Conservation (phyloP, 2,329 filamentous ascomycete species). For the Trichoderma sp. region DNA sequence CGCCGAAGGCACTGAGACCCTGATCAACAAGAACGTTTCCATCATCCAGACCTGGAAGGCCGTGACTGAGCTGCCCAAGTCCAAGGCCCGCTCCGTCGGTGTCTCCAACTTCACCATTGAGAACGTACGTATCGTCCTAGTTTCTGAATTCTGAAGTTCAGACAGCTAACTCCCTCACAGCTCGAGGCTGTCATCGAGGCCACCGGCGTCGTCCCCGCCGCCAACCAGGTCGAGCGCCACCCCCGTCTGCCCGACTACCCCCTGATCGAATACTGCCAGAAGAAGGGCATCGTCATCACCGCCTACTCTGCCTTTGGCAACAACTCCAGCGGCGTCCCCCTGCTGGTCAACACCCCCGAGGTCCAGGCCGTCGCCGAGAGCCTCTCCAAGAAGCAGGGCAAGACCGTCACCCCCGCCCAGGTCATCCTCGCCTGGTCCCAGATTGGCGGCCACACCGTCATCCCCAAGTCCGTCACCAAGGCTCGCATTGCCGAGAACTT, state of each 20-base stretch:
- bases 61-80: conserved; percentile 61
- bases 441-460: conserved; percentile 67
- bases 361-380: conserved; percentile 60
- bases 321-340: conserved; percentile 50
- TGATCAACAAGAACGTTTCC: conserved; percentile 52
- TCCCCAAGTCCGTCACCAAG: conserved; percentile 74
- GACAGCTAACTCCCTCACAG: conserved; percentile 33
- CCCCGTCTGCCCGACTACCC: conserved; percentile 62
- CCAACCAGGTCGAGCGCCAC: conserved; percentile 73
- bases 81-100: conserved; percentile 68
- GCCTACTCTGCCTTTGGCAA: conserved; percentile 64
- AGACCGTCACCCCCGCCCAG: conserved; percentile 49
- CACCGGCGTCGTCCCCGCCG: conserved; percentile 61
- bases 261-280: conserved; percentile 62
- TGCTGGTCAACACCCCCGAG: conserved; percentile 61
- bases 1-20: conserved; percentile 41
- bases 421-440: conserved; percentile 62
- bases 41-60: conserved; percentile 52
- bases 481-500: conserved; percentile 72
- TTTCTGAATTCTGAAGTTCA: not conserved
- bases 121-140: conserved; percentile 38
- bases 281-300: conserved; percentile 68
- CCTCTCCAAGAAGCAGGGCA: conserved; percentile 41
- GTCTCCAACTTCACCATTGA: conserved; percentile 74
- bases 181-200: conserved; percentile 60